Percentiles rank a stretch among this genome's conserved stretches.
Conservation (phyloP, 805 yeast species). For the Candida vartiovaarae region DNA sequence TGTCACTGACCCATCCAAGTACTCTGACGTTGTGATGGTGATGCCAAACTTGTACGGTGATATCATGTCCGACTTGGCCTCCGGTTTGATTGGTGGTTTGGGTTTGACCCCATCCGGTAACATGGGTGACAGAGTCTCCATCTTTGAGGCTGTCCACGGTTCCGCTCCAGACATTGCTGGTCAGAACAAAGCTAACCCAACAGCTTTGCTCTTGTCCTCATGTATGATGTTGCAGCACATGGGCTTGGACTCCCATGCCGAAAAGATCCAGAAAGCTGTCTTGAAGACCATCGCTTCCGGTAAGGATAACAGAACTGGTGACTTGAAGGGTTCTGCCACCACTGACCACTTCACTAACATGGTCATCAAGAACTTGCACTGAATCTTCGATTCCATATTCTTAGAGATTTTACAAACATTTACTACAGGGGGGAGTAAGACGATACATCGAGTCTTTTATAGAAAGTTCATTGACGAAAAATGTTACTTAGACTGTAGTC, state of each 20-base stretch:
- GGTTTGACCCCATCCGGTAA: constrained; percentile 99
- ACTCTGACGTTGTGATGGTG: constrained; percentile 83
- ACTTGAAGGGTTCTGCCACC: constrained; percentile 86
- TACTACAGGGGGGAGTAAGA: too few species aligned
- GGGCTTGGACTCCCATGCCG: constrained; percentile 79
- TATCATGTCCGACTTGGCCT: constrained; percentile 94
- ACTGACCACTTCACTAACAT: constrained; percentile 88
- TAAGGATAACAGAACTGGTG: constrained; percentile 93
- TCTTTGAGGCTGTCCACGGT: constrained; percentile 99
- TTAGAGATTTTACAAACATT: too few species aligned
- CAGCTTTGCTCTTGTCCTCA: constrained; percentile 91
- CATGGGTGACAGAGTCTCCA: constrained; percentile 97
- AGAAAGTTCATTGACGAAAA: background rate
- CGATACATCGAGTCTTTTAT: too few species aligned
- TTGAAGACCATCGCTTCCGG: constrained; percentile 87
- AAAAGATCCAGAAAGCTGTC: constrained; percentile 83
- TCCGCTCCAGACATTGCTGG: constrained; percentile 99
- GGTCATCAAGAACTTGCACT: constrained; percentile 53
- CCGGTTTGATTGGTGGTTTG: constrained; percentile 97
- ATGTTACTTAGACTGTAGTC: background rate
- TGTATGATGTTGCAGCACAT: constrained; percentile 99
- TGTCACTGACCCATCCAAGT: constrained; percentile 80
- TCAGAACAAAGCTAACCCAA: constrained; percentile 97
- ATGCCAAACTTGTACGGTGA: constrained; percentile 99
- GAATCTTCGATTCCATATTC: too few species aligned